phyloP scores from a whole-genome alignment of 352 stramenopile species.

The Phytophthora palmivora region DNA sequence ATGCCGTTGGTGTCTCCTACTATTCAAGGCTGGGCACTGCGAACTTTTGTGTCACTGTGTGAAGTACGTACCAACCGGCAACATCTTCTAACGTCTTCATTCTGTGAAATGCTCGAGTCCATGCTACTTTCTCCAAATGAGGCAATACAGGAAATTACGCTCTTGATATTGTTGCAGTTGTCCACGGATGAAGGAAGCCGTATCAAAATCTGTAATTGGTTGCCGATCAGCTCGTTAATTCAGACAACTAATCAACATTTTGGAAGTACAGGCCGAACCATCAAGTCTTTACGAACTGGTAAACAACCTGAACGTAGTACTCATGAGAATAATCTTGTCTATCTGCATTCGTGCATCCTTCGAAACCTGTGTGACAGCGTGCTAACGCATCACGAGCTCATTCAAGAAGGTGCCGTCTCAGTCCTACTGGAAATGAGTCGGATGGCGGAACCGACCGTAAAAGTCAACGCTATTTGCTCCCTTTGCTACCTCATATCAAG shows the following conservation, averaged over 20 bases:
- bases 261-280: constrained; percentile 9
- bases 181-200: constrained; percentile 70
- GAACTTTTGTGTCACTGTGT: constrained; percentile 61
- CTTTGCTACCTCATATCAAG: constrained; percentile 72
- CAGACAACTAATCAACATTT: constrained; percentile 38
- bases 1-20: constrained; percentile 43
- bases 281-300: neutral
- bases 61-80: constrained; percentile 54
- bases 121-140: constrained; percentile 47
- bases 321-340: constrained; percentile 39
- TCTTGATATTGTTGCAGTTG: constrained; percentile 60
- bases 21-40: constrained; percentile 55
- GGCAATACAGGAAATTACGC: constrained; percentile 63
- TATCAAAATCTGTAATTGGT: constrained; percentile 77
- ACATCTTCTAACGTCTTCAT: constrained; percentile 54
- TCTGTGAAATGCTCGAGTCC: constrained; percentile 59
- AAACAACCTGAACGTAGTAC: constrained; percentile 4
- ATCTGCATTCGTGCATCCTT: constrained; percentile 73
- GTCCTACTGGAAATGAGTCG: constrained; percentile 71
- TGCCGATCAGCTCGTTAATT: constrained; percentile 56
- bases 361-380: constrained; percentile 79
- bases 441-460: constrained; percentile 53
- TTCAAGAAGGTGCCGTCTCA: constrained; percentile 59
- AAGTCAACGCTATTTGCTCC: constrained; percentile 73
- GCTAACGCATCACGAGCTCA: constrained; percentile 75